phyloP scores from a whole-genome alignment of 345 rosid genomes.

The Turritis glabra region DNA sequence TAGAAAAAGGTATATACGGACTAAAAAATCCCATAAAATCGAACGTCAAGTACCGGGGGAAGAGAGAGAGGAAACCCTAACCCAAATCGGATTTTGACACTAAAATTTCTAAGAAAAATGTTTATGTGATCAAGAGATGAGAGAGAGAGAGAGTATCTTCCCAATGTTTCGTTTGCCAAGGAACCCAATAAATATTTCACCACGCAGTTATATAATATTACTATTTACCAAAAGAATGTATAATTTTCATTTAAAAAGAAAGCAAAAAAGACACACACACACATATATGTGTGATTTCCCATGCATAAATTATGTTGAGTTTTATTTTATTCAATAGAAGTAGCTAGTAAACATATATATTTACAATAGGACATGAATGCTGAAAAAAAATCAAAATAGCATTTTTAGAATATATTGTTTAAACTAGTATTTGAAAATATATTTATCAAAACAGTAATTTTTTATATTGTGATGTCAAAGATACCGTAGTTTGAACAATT shows the following conservation, averaged over 20 bases:
- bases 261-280: not conserved
- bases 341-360: not conserved
- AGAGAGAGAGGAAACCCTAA: too few species aligned
- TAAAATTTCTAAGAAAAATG: not conserved
- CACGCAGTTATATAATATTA: not conserved
- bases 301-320: not conserved
- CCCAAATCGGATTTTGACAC: slow-evolving; percentile 5
- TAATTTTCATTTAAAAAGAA: not conserved
- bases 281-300: not conserved
- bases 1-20: slow-evolving; percentile 10
- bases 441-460: not conserved
- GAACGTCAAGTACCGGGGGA: too few species aligned
- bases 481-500: not conserved
- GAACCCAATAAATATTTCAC: slow-evolving; percentile 11
- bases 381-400: not conserved
- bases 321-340: not conserved
- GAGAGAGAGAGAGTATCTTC: not conserved
- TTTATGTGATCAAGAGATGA: slow-evolving; percentile 13
- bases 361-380: not conserved
- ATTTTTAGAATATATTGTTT: not conserved
- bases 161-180: slow-evolving; percentile 11
- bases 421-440: not conserved
- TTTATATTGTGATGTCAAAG: not conserved
- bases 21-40: slow-evolving; percentile 30
- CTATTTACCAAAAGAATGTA: not conserved